These are phyloP conservation scores for Samsoniella hepiali DNA, from an alignment of 2,329 filamentous ascomycete species.

Conservation along the genomic window DNA sequence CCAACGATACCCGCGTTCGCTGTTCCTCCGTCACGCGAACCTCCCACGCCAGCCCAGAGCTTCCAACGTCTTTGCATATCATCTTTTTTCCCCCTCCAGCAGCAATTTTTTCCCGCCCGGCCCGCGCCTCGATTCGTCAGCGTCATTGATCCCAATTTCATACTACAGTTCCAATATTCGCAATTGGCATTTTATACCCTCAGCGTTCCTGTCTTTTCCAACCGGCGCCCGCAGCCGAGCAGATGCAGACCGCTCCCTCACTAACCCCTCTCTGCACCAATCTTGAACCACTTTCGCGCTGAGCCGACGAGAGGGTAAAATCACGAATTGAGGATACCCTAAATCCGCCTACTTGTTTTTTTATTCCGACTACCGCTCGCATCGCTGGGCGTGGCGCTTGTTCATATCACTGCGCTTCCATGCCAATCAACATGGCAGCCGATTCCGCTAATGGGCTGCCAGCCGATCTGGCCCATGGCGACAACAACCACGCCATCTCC, in stretches of 20 bases:
- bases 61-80: neutral
- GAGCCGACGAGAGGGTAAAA: neutral
- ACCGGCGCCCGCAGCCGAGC: constrained; percentile 15
- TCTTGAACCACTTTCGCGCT: constrained; percentile 17
- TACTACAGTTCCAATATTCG: neutral
- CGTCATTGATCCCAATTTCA: neutral
- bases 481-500: constrained; percentile 24
- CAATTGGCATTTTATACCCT: constrained; percentile 17
- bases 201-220: neutral
- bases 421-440: constrained; percentile 40
- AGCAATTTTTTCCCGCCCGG: neutral
- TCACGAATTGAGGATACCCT: neutral
- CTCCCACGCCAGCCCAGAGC: constrained; percentile 7
- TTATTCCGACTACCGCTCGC: neutral
- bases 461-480: constrained; percentile 36
- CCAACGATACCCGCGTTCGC: constrained; percentile 14
- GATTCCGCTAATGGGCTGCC: constrained; percentile 44
- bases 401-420: neutral
- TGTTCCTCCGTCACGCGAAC: constrained; percentile 15
- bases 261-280: constrained; percentile 14
- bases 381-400: constrained; percentile 6
- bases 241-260: constrained; percentile 20
- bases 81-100: neutral
- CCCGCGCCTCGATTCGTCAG: neutral
- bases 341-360: neutral